Conservation (phyloP, 2,329 filamentous ascomycete genomes). For the Aureobasidium zeae region DNA sequence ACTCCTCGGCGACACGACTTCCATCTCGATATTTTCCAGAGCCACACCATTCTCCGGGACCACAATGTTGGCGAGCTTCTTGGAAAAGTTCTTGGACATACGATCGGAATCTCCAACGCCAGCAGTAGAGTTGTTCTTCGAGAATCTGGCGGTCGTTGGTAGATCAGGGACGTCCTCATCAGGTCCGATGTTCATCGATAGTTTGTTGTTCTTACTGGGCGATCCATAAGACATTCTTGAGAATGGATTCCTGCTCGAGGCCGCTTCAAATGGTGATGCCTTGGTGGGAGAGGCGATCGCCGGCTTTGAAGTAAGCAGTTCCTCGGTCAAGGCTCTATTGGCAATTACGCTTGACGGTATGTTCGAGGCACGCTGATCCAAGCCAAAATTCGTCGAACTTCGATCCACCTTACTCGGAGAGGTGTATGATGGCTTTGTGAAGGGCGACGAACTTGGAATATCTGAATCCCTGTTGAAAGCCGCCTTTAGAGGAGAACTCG, state of each 20-base stretch:
- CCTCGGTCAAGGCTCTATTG: too few relatives aligned
- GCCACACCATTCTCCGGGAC: background rate
- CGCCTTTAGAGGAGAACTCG: too few relatives aligned
- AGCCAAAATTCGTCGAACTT: background rate
- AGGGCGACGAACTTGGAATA: background rate
- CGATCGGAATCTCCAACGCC: background rate
- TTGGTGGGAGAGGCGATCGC: background rate
- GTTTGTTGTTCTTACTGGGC: background rate
- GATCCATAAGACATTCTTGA: background rate
- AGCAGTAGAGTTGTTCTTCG: slow-evolving; percentile 1
- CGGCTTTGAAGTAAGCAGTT: too few relatives aligned
- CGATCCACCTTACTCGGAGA: background rate
- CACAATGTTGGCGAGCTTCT: background rate
- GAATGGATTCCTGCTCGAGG: too few relatives aligned
- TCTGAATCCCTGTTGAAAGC: too few relatives aligned
- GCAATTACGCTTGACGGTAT: too few relatives aligned
- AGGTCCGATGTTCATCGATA: background rate
- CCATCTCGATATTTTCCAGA: background rate
- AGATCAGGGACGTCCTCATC: background rate
- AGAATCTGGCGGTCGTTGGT: too few relatives aligned
- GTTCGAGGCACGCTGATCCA: background rate
- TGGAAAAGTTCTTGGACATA: slow-evolving; percentile 4
- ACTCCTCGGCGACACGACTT: background rate
- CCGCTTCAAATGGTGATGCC: background rate
- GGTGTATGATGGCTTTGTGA: background rate